Base-by-base conservation (phyloP, 495 filamentous ascomycete genomes). In the Melanomma pulvis-pyrius region DNA sequence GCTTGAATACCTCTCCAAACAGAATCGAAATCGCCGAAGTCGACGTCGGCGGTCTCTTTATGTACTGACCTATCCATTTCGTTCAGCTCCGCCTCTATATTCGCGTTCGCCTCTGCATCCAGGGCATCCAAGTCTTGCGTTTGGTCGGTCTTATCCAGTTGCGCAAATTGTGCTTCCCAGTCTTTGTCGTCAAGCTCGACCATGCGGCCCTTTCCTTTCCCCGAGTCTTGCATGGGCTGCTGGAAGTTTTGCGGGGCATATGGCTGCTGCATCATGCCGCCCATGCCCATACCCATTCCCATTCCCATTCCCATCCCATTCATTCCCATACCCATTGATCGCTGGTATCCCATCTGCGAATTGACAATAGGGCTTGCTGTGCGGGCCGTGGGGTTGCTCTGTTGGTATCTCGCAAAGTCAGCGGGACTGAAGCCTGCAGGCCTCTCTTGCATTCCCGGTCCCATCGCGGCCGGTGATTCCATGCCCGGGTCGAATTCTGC, bases 151-250 rank as follows among this genome's bases (percentile, higher is more conserved):
- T 89, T 80, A 78, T 94, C 92, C 75, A 98, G 87, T 79, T 93
- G 85, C 48, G 88, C 87, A 74, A 99, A 99, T 74, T 98, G 92
- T 64, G 89, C 88, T 78, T 98, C 94, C 94, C 96, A 99, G 62
- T 94, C 88, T 70, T 87, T 82, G 63, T 98, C 92, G 72, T 97
- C 91, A 26, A 98, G 84, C 79, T 98, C 96, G 3, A 97, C 86
- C 79, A 98, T 88, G 69, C 92, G 87, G 3, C 84, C 89, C 76
- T 97, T 97, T 34, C 92, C 93, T 78, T 98, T 97, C 28, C 83
- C 89, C 67, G 86, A 77, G 71, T 80, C 82, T 49, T 83, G 81
- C 57, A 83, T 81, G 52, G 83, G 83, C 61, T 83, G 83, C 68
- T 84, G 84, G 79, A 83, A 82, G 39, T 63, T 73, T 70, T 79